Conservation (phyloP, 1,284 basidiomycete genomes). For the Cutaneotrichosporon curvatum region DNA sequence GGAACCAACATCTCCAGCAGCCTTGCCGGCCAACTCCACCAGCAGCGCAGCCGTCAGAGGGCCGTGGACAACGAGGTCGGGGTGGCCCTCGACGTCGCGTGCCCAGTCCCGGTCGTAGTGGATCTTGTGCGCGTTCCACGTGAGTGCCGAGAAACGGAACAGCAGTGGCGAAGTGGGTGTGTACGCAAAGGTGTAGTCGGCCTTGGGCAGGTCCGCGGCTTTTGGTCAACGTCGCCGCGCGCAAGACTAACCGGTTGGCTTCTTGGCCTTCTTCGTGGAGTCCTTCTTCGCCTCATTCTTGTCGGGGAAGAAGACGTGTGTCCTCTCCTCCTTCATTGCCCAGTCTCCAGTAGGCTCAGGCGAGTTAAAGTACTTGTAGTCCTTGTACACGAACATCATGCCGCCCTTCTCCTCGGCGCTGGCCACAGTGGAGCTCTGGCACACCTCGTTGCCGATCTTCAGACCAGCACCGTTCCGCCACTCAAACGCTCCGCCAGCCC, state of each 20-base stretch:
- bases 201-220: conserved; percentile 30
- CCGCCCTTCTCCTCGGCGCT: conserved; percentile 61
- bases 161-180: conserved; percentile 62
- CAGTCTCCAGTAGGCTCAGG: conserved; percentile 51
- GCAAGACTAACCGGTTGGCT: conserved; percentile 4
- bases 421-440: conserved; percentile 52
- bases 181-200: conserved; percentile 55
- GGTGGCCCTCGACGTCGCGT: conserved; percentile 61
- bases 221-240: conserved; percentile 2
- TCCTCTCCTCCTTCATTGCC: conserved; percentile 59
- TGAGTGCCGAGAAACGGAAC: conserved; percentile 76
- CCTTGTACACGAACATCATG: conserved; percentile 72
- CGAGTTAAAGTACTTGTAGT: conserved; percentile 19
- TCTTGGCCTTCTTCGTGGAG: conserved; percentile 10
- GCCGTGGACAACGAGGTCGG: conserved; percentile 72
- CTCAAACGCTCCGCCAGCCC: conserved; percentile 66
- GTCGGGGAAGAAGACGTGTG: conserved; percentile 62
- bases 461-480: conserved; percentile 53
- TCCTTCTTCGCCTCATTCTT: neutral
- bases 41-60: conserved; percentile 71
- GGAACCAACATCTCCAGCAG: conserved; percentile 11
- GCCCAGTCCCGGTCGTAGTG: conserved; percentile 53
- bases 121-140: conserved; percentile 50
- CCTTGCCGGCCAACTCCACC: conserved; percentile 53
- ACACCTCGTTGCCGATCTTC: conserved; percentile 54